Conservation (phyloP, 1,139 yeast genomes). For the Lizanozyma gosingica region DNA sequence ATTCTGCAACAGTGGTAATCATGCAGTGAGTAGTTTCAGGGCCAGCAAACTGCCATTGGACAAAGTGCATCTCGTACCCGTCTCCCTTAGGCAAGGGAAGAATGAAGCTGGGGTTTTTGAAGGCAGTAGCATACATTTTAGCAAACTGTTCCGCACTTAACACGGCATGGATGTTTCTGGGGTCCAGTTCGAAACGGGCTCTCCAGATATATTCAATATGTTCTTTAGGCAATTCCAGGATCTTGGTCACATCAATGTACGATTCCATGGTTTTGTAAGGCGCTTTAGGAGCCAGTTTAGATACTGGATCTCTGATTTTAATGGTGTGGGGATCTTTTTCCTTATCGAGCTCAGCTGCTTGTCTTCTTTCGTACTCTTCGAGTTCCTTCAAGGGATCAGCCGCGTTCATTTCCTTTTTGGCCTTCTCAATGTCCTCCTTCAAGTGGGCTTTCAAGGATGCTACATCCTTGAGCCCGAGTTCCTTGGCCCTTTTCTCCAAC, state of each 20-base stretch:
- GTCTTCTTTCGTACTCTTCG: conserved; percentile 43
- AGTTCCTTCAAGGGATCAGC: conserved; percentile 66
- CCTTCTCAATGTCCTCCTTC: conserved; percentile 50
- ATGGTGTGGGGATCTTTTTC: conserved; percentile 17
- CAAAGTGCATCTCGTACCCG: conserved; percentile 78
- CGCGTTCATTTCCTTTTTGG: conserved; percentile 46
- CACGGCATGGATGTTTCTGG: conserved; percentile 56
- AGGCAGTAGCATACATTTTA: conserved; percentile 56
- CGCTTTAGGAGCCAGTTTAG: conserved; percentile 22
- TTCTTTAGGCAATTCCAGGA: conserved; percentile 42
- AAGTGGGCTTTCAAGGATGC: conserved; percentile 57
- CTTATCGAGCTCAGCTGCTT: conserved; percentile 22
- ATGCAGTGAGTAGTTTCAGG: conserved; percentile 80
- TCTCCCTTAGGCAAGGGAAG: conserved; percentile 57
- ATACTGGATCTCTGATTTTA: conserved; percentile 11
- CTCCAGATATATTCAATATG: conserved; percentile 86
- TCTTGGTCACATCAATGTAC: conserved; percentile 61
- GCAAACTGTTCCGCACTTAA: conserved; percentile 50
- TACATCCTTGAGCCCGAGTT: conserved; percentile 33
- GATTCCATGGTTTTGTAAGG: conserved; percentile 70
- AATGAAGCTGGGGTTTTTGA: conserved; percentile 65
- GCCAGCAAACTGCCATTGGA: conserved; percentile 92
- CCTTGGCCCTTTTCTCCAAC: conserved; percentile 27
- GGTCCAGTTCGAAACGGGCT: conserved; percentile 65
- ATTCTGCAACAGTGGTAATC: conserved; percentile 88